Conservation (phyloP, 2,329 filamentous ascomycete genomes). For the Orbilia oligospora region DNA sequence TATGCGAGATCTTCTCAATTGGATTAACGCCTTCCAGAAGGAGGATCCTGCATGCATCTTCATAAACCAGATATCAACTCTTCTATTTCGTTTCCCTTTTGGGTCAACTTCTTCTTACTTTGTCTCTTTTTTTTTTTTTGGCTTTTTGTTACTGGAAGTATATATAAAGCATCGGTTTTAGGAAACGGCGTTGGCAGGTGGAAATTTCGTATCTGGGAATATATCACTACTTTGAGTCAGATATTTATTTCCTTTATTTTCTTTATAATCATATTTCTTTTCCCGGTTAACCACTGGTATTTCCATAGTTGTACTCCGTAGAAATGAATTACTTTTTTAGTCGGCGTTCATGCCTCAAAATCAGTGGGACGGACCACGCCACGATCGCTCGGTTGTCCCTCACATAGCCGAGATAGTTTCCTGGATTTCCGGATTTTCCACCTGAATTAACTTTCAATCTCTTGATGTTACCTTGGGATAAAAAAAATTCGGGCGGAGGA, state of each 20-base stretch:
- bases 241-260: constrained; percentile 14
- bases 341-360: constrained; percentile 52
- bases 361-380: constrained; percentile 16
- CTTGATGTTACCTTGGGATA: too few species aligned
- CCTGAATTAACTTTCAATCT: neutral
- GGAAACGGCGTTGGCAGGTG: constrained; percentile 27
- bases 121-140: neutral
- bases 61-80: neutral
- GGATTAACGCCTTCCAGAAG: constrained; percentile 42
- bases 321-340: constrained; percentile 27
- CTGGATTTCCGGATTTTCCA: neutral
- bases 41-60: constrained; percentile 7
- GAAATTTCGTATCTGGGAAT: constrained; percentile 4
- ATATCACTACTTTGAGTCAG: constrained; percentile 8
- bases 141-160: neutral
- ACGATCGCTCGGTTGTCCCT: constrained; percentile 8
- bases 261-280: constrained; percentile 1
- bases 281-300: neutral
- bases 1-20: constrained; percentile 13
- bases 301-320: neutral
- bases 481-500: too few species aligned
- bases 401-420: constrained; percentile 23
- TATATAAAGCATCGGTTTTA: constrained; percentile 14
- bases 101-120: too few species aligned
- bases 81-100: neutral